These are phyloP conservation scores for Talaromyces marneffei DNA, from an alignment of 2,329 filamentous ascomycete genomes.

Conservation along the genomic window DNA sequence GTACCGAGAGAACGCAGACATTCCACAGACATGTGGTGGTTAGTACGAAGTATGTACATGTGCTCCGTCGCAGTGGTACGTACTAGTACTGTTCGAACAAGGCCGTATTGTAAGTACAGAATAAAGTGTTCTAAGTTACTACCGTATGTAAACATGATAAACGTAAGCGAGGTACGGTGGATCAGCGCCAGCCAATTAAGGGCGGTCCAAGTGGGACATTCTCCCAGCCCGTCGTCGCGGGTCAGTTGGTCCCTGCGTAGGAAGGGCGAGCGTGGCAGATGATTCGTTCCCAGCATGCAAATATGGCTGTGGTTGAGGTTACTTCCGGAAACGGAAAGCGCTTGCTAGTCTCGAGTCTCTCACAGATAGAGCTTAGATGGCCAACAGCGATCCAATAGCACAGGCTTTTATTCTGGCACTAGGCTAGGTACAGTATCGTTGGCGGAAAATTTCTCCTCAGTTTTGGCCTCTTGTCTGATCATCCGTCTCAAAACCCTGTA, in stretches of 20 bases:
- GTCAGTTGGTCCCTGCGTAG: constrained; percentile 5
- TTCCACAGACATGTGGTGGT: not conserved
- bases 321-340: constrained; percentile 2
- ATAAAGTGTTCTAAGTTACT: too few relatives aligned
- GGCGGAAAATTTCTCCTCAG: not conserved
- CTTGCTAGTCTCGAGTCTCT: not conserved
- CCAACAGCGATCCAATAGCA: too few relatives aligned
- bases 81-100: not conserved
- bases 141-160: too few relatives aligned
- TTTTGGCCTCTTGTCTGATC: not conserved
- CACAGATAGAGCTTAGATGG: not conserved
- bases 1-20: not conserved
- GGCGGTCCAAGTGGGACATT: not conserved
- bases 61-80: too few relatives aligned
- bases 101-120: too few relatives aligned
- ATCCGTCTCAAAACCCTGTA: not conserved
- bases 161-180: not conserved
- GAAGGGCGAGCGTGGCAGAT: not conserved
- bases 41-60: too few relatives aligned
- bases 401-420: not conserved
- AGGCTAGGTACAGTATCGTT: not conserved
- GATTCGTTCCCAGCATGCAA: constrained; percentile 8
- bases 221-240: constrained; percentile 12
- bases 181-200: not conserved
- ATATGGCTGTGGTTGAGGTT: not conserved